Evolutionary conservation across 345 rosid species (phyloP).

Genomic region (Acer saccharum): DNA sequence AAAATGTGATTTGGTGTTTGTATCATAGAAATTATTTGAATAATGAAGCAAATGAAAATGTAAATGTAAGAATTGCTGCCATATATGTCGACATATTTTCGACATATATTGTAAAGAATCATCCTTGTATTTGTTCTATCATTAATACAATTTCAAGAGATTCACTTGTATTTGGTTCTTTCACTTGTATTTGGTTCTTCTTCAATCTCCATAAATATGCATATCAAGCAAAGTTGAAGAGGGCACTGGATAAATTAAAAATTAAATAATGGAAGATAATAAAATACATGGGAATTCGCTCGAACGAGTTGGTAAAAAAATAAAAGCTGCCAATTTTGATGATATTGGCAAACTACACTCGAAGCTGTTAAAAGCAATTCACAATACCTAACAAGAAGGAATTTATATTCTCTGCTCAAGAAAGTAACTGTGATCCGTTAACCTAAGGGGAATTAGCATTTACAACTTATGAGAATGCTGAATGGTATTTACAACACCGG

Average conservation of each 20-base stretch:
- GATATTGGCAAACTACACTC: slow-evolving; percentile 12
- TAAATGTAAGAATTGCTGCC: no score
- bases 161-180: no score
- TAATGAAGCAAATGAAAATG: no score
- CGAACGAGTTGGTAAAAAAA: neutral
- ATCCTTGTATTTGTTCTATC: neutral
- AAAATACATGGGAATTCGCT: neutral
- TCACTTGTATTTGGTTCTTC: no score
- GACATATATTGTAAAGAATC: neutral
- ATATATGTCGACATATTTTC: neutral
- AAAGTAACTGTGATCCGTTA: slow-evolving; percentile 32
- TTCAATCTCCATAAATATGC: no score
- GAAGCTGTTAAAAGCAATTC: slow-evolving; percentile 12
- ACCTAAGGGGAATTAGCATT: slow-evolving; percentile 43
- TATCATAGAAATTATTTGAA: slow-evolving; percentile 14
- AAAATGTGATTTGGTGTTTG: neutral
- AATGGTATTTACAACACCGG: slow-evolving; percentile 39
- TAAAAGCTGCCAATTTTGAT: neutral
- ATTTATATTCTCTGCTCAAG: slow-evolving; percentile 1
- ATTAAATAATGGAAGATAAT: neutral
- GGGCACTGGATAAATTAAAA: neutral
- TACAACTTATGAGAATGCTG: slow-evolving; percentile 37
- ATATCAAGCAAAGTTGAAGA: no score
- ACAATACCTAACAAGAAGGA: slow-evolving; percentile 18
- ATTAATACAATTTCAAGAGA: neutral